Base-by-base conservation (phyloP, 768 basidiomycete species). In the Russula abietina region DNA sequence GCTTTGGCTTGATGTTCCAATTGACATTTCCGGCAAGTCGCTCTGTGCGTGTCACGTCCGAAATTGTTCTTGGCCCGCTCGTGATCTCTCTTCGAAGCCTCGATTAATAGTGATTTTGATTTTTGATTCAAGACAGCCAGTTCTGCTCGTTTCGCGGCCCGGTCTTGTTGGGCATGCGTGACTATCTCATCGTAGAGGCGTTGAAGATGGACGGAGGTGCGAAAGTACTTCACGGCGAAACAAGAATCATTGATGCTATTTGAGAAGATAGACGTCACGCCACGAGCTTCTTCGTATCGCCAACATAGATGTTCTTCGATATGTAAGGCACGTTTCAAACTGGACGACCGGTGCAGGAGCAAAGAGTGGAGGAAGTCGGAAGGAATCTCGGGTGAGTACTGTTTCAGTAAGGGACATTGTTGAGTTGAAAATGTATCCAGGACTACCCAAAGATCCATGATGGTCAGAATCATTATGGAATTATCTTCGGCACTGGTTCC, bases 381-480 rank as follows among this genome's bases (percentile, higher is more conserved):
- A 1, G 78, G 73, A 0, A 83, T 69, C 62, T 79, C 80, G 0
- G 82, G 80, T 8, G 80, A 77, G 59, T 80, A 83, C 6, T 76
- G 69, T 0, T 45, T 51, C 6, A 83, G 69, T 12, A 82, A 71
- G 2, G 81, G 77, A 43, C 71, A 69, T 26, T 73, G 69, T 19
- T 49, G 45, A 22, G 76, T 68, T 2, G 69, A 73, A 16, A 78
- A 41, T 38, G 65, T 73, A 65, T 83, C 81, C 6, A 83, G 70
- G 0, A 75, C 78, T 1, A 79, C 71, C 82, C 82, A 83, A n/a
- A 83, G 72, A 41, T 81, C 77, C 26, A 82, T 67, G 39, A 77
- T 62, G 7, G 77, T 78, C 51, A 83, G 68, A 48, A 83, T 63
- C 75, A 83, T 78, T 2, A 77, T 57, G 14, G 74, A 75, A 9